phyloP scores from a whole-genome alignment of 176 grass and related monocot species.

The Areca catechu region DNA sequence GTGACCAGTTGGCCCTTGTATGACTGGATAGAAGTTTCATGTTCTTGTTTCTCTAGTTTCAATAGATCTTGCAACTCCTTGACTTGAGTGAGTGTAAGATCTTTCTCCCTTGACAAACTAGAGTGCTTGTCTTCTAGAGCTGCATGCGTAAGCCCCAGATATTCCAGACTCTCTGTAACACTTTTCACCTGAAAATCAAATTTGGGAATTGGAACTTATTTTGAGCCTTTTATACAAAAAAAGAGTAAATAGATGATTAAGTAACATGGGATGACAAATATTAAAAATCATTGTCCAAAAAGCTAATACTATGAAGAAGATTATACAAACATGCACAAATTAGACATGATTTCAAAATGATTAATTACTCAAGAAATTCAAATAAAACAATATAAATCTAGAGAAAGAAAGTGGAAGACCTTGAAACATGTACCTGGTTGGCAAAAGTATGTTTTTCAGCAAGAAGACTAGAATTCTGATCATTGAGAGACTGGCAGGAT shows the following conservation, averaged over 20 bases:
- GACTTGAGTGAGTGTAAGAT: constrained; percentile 50
- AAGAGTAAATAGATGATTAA: too few species aligned
- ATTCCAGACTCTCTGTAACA: constrained; percentile 34
- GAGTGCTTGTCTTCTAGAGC: constrained; percentile 41
- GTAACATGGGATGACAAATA: too few species aligned
- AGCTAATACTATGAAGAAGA: too few species aligned
- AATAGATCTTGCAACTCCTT: constrained; percentile 54
- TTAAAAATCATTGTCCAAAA: too few species aligned
- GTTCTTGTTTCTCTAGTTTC: constrained; percentile 37
- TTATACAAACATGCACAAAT: too few species aligned
- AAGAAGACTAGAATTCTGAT: constrained; percentile 11
- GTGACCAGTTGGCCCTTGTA: constrained; percentile 27
- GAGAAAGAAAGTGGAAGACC: too few species aligned
- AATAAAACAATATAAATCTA: too few species aligned
- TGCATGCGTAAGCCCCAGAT: constrained; percentile 42
- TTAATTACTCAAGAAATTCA: too few species aligned
- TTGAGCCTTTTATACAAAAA: too few species aligned
- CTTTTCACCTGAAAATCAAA: constrained; percentile 28
- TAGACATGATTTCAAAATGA: too few species aligned
- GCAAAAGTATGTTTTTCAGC: constrained; percentile 21
- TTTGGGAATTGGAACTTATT: not conserved
- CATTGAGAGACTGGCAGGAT: constrained; percentile 4
- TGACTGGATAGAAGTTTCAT: constrained; percentile 33
- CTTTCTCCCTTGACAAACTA: constrained; percentile 45
- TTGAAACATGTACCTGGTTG: too few species aligned